Conservation (phyloP, 2,329 filamentous ascomycete genomes). For the Cladosporium colombiae region DNA sequence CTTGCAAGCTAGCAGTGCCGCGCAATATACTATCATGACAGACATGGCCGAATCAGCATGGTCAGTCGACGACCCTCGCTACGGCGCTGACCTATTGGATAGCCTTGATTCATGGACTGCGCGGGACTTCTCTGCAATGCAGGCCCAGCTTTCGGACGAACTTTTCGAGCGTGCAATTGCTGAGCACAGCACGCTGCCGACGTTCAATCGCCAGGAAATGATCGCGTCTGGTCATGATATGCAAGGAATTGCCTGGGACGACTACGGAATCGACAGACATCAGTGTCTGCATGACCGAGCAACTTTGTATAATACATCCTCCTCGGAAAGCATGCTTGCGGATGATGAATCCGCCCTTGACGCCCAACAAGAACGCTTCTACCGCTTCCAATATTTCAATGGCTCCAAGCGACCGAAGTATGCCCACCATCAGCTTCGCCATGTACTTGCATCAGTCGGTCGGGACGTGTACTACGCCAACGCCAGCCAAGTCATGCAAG, state of each 20-base stretch:
- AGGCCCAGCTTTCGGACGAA: not conserved
- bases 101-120: not conserved
- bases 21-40: conserved; percentile 10
- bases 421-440: conserved; percentile 61
- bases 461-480: conserved; percentile 57
- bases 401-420: conserved; percentile 51
- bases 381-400: conserved; percentile 35
- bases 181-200: not conserved
- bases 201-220: not conserved
- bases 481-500: conserved; percentile 51
- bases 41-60: conserved; percentile 14
- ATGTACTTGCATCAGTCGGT: conserved; percentile 56
- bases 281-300: conserved; percentile 12
- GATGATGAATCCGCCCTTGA: not conserved
- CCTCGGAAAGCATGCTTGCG: not conserved
- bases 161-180: not conserved
- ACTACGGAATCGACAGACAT: conserved; percentile 31
- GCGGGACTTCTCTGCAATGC: not conserved
- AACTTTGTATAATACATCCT: not conserved
- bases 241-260: conserved; percentile 41
- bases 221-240: not conserved
- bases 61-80: conserved; percentile 16
- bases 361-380: conserved; percentile 25
- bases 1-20: not conserved
- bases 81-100: conserved; percentile 5